These are phyloP conservation scores for Euphrasia arctica DNA, from an alignment of 305 asterid genomes.

Conservation along the genomic window DNA sequence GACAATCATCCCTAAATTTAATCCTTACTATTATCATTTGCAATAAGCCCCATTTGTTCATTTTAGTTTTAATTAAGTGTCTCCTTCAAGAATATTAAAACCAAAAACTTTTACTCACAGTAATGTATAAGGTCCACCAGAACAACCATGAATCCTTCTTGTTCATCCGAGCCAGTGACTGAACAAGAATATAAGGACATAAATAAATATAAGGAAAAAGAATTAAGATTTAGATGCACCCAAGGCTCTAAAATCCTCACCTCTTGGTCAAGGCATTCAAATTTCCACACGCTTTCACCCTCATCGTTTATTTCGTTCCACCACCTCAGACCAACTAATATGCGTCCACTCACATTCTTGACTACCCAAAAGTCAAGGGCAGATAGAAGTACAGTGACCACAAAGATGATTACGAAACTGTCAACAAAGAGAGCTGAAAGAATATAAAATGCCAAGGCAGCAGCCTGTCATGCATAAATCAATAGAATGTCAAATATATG, in stretches of 20 bases:
- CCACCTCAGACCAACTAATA: conserved; percentile 97
- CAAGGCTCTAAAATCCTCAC: conserved; percentile 34
- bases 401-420: conserved; percentile 92
- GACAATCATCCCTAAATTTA: background rate
- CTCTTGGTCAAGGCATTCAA: conserved; percentile 98
- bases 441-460: conserved; percentile 91
- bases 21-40: conserved; percentile 1
- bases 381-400: conserved; percentile 81
- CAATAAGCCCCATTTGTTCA: background rate
- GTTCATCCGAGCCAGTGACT: conserved; percentile 96
- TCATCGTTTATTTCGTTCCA: conserved; percentile 93
- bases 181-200: conserved; percentile 20
- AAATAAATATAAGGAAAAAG: background rate
- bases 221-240: background rate
- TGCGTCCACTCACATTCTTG: conserved; percentile 97
- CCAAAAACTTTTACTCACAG: conserved; percentile 47
- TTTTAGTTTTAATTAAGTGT: background rate
- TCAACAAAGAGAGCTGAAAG: conserved; percentile 83
- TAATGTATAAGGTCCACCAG: conserved; percentile 95
- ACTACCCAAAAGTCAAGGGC: conserved; percentile 99
- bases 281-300: conserved; percentile 95
- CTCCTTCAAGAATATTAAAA: background rate
- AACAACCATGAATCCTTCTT: conserved; percentile 98
- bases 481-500: conserved; percentile 16
- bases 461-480: conserved; percentile 52